Percentiles rank a stretch among this genome's conserved stretches.
These are phyloP conservation scores for Rhododendron henanense DNA, from an alignment of 148 eudicot genomes.

Conservation along the genomic window DNA sequence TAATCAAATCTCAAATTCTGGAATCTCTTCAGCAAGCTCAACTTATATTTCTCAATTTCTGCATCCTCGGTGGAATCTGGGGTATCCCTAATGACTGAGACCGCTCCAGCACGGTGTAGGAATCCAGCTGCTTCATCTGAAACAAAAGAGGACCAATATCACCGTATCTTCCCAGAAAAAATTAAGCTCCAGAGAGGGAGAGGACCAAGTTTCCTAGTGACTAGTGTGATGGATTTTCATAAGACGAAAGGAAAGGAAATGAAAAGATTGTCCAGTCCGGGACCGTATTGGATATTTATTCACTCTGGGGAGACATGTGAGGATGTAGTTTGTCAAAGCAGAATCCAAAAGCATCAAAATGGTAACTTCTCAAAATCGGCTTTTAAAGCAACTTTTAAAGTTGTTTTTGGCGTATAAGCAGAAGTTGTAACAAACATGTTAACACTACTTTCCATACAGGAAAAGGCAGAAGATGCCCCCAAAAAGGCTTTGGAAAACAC, in stretches of 20 bases:
- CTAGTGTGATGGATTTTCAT: not conserved
- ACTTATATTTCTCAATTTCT: constrained; percentile 55
- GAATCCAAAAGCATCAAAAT: not conserved
- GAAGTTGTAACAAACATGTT: not conserved
- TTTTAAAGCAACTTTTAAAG: not conserved
- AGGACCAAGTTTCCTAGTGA: not conserved
- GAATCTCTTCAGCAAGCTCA: constrained; percentile 54
- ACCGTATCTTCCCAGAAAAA: not conserved
- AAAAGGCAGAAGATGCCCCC: not conserved
- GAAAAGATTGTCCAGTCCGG: not conserved
- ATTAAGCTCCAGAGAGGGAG: not conserved
- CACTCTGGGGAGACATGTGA: not conserved
- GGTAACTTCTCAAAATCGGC: not conserved
- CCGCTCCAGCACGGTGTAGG: constrained; percentile 65
- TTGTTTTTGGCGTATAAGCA: not conserved
- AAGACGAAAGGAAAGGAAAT: not conserved
- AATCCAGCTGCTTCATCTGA: constrained; percentile 64
- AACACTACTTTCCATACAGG: not conserved
- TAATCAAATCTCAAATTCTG: constrained; percentile 38
- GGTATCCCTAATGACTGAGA: constrained; percentile 48
- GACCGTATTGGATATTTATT: not conserved
- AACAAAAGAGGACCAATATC: constrained; percentile 2
- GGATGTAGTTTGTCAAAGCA: not conserved
- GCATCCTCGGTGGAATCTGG: constrained; percentile 48
- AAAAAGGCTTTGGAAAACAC: not conserved